A percentile compares a stretch with the other conserved stretches of the same genome.
Conservation (phyloP, 164 flowering plant genomes). For the Kalanchoe fedtschenkoi region DNA sequence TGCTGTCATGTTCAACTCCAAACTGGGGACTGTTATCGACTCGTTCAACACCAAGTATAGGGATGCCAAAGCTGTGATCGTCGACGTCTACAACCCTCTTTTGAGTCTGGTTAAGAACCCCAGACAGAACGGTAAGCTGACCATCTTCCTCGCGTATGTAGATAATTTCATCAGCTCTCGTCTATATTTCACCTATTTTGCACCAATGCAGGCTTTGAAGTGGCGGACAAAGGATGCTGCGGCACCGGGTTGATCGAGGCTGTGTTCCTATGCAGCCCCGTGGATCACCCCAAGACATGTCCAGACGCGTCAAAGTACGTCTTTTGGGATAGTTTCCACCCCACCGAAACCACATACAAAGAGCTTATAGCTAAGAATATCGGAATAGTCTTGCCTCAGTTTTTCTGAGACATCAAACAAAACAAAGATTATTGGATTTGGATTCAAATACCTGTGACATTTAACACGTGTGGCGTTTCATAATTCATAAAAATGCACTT, state of each 20-base stretch:
- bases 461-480: too few species aligned
- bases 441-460: too few species aligned
- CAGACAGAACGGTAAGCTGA: not conserved
- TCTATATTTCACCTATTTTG: not conserved
- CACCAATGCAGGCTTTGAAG: not conserved
- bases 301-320: constrained; percentile 25
- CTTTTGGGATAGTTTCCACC: constrained; percentile 59
- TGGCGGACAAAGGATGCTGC: constrained; percentile 5
- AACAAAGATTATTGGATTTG: too few species aligned
- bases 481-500: too few species aligned
- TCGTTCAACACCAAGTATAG: constrained; percentile 2
- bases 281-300: constrained; percentile 14
- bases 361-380: not conserved
- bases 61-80: not conserved
- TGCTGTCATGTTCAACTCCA: not conserved
- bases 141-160: not conserved
- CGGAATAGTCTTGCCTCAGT: constrained; percentile 8
- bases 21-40: not conserved
- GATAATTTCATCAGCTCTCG: not conserved
- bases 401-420: constrained; percentile 5
- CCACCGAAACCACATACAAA: constrained; percentile 28
- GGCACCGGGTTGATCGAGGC: constrained; percentile 1
- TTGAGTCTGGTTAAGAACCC: not conserved
- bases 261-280: not conserved
- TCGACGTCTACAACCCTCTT: constrained; percentile 1